Conservation (phyloP, 1,284 basidiomycete genomes). For the Irpex sp. region DNA sequence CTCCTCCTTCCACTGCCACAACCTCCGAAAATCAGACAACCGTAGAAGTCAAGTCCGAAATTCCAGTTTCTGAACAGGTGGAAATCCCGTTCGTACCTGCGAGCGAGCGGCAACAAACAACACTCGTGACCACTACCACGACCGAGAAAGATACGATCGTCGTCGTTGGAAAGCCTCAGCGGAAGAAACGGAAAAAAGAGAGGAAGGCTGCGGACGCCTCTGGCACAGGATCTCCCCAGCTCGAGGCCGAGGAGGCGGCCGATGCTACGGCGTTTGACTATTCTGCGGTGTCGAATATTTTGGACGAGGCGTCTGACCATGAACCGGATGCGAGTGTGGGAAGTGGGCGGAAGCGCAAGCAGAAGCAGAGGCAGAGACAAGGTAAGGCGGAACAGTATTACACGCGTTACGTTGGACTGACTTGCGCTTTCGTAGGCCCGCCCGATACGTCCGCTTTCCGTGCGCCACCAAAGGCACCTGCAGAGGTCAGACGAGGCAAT, state of each 20-base stretch:
- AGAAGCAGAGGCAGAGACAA: conserved; percentile 30
- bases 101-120: conserved; percentile 36
- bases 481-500: conserved; percentile 68
- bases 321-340: conserved; percentile 31
- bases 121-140: conserved; percentile 32
- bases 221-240: conserved; percentile 24
- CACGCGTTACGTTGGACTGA: conserved; percentile 1
- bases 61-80: conserved; percentile 36
- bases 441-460: conserved; percentile 59
- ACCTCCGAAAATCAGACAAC: conserved; percentile 1
- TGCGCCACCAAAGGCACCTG: conserved; percentile 63
- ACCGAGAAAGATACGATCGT: conserved; percentile 53
- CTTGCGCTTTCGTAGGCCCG: conserved; percentile 10
- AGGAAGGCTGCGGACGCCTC: not conserved
- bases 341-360: conserved; percentile 47
- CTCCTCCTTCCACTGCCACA: not conserved
- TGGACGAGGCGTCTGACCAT: conserved; percentile 61
- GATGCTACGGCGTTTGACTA: conserved; percentile 62
- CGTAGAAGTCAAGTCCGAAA: conserved; percentile 9
- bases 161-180: conserved; percentile 59
- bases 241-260: conserved; percentile 17
- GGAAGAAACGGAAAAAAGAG: conserved; percentile 58
- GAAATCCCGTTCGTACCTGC: conserved; percentile 74
- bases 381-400: conserved; percentile 32
- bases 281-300: conserved; percentile 65